Percentiles rank a stretch among this genome's conserved stretches.
Conservation (phyloP, 2,329 filamentous ascomycete species). For the Ascochyta rabiei region DNA sequence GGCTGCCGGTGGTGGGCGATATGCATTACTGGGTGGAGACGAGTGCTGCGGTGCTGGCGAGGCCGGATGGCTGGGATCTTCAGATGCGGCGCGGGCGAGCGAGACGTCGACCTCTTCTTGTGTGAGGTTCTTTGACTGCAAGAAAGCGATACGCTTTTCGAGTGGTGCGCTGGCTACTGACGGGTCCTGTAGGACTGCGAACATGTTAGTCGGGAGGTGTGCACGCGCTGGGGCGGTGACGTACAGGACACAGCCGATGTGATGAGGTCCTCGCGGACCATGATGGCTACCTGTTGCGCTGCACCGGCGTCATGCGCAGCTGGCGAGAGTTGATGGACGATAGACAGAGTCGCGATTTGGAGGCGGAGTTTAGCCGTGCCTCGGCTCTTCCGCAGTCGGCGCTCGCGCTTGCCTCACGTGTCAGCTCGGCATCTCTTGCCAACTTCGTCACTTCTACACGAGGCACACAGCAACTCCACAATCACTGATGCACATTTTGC, state of each 20-base stretch:
- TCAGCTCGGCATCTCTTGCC: constrained; percentile 12
- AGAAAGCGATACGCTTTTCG: constrained; percentile 89
- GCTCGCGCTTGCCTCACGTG: constrained; percentile 11
- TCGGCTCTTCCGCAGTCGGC: constrained; percentile 17
- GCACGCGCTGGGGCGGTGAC: constrained; percentile 27
- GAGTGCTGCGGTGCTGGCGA: constrained; percentile 57
- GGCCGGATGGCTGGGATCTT: constrained; percentile 56
- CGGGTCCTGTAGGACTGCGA: constrained; percentile 88
- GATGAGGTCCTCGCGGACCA: constrained; percentile 93
- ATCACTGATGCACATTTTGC: too few relatives aligned
- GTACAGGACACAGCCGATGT: constrained; percentile 72
- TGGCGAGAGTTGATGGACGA: constrained; percentile 1
- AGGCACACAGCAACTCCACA: neutral
- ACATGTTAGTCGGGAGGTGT: constrained; percentile 22
- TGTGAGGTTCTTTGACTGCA: constrained; percentile 95
- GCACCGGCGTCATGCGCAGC: constrained; percentile 13
- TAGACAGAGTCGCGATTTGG: constrained; percentile 4
- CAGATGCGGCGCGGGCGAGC: constrained; percentile 71
- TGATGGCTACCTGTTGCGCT: constrained; percentile 57
- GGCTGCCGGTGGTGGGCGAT: constrained; percentile 54
- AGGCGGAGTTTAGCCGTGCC: constrained; percentile 12
- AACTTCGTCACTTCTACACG: constrained; percentile 10
- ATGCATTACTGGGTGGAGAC: constrained; percentile 47
- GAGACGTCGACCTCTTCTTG: constrained; percentile 92
- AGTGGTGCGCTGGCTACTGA: constrained; percentile 87